phyloP scores from a whole-genome alignment of 306 rosid species.

The Ceratonia siliqua region DNA sequence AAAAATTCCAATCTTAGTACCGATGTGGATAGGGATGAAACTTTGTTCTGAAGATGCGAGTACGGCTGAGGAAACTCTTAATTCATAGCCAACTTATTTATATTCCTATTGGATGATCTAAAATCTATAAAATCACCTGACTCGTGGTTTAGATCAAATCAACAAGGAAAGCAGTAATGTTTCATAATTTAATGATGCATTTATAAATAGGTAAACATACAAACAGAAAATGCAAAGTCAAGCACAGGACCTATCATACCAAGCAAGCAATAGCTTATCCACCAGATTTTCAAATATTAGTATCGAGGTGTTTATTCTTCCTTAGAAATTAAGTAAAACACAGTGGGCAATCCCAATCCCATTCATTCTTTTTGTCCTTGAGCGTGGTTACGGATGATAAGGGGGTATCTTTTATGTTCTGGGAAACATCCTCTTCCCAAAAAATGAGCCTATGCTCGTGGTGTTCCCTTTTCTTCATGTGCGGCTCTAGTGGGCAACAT shows the following conservation, averaged over 20 bases:
- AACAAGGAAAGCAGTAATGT: background rate
- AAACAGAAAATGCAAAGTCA: constrained; percentile 15
- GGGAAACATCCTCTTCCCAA: constrained; percentile 22
- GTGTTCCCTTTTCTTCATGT: constrained; percentile 34
- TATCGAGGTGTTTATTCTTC: constrained; percentile 33
- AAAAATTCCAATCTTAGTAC: background rate
- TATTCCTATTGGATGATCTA: background rate
- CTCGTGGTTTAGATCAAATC: background rate
- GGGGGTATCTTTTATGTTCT: constrained; percentile 28
- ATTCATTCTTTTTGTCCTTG: constrained; percentile 33
- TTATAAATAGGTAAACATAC: background rate
- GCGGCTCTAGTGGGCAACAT: constrained; percentile 41
- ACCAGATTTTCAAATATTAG: constrained; percentile 17
- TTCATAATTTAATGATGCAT: background rate
- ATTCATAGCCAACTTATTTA: background rate
- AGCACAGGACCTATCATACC: background rate
- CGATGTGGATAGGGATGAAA: background rate
- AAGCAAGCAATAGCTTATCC: constrained; percentile 13
- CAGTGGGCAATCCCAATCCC: constrained; percentile 27
- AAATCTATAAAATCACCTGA: background rate
- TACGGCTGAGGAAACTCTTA: background rate
- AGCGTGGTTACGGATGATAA: constrained; percentile 12
- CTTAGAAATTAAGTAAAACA: constrained; percentile 34
- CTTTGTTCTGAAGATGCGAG: background rate
- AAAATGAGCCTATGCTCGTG: constrained; percentile 36